Evolutionary conservation across 495 filamentous ascomycete genomes (phyloP).

Genomic region (Rhypophila decipiens): DNA sequence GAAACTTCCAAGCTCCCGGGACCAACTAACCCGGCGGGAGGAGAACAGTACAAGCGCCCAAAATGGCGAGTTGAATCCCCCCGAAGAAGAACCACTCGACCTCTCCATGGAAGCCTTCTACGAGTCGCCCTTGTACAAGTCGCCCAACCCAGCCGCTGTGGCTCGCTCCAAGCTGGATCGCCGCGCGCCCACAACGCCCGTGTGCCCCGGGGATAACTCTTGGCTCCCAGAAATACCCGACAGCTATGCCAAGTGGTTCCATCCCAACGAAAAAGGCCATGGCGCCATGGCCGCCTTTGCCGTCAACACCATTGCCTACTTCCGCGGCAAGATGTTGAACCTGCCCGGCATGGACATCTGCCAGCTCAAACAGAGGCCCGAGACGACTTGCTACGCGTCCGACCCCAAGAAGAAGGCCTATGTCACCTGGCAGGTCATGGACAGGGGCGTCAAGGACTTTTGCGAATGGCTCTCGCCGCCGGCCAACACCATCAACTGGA

Average conservation of each 20-base stretch:
- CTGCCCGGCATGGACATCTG: constrained; percentile 3
- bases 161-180: constrained; percentile 4
- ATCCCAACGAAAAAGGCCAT: constrained; percentile 22
- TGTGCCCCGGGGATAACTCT: constrained; percentile 10
- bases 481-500: constrained; percentile 1
- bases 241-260: constrained; percentile 19
- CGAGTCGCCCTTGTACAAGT: constrained; percentile 5
- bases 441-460: constrained; percentile 10
- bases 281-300: constrained; percentile 18
- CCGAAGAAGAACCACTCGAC: background rate
- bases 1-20: background rate
- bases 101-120: constrained; percentile 2
- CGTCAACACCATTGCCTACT: constrained; percentile 4
- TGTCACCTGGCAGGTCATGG: background rate
- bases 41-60: background rate
- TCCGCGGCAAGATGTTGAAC: constrained; percentile 11
- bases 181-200: constrained; percentile 1
- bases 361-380: constrained; percentile 8
- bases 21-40: background rate
- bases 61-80: background rate
- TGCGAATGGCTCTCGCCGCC: constrained; percentile 3
- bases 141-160: constrained; percentile 9
- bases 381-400: constrained; percentile 8
- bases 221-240: constrained; percentile 11
- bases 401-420: background rate